Evolutionary conservation across 192 early-diverging fungal genomes (phyloP).

Genomic region (Rhizophagus sp.): DNA sequence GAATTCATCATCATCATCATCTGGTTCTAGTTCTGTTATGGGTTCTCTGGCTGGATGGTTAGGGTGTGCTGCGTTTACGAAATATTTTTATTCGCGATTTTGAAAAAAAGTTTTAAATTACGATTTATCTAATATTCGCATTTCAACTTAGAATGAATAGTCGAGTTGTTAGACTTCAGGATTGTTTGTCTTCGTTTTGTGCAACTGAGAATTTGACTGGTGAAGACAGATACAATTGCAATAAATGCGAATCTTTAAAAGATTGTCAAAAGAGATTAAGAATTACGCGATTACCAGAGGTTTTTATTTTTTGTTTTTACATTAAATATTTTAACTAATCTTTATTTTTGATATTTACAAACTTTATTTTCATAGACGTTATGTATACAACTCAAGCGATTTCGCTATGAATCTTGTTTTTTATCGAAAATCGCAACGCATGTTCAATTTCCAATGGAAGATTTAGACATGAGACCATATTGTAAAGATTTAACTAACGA

Average conservation of each 20-base stretch:
- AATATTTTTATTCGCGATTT: neutral
- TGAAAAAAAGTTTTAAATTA: neutral
- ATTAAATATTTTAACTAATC: neutral
- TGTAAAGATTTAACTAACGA: constrained; percentile 34
- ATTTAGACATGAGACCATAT: constrained; percentile 44
- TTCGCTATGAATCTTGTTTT: constrained; percentile 39
- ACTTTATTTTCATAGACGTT: constrained; percentile 27
- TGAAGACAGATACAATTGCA: constrained; percentile 40
- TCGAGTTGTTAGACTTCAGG: constrained; percentile 38
- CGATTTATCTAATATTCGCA: neutral
- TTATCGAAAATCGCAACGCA: constrained; percentile 46
- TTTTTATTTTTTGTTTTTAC: neutral
- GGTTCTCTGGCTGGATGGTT: constrained; percentile 37
- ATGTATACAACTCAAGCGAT: constrained; percentile 45
- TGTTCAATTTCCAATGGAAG: constrained; percentile 49
- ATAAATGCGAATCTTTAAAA: constrained; percentile 38
- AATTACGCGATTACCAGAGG: constrained; percentile 41
- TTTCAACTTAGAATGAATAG: constrained; percentile 28
- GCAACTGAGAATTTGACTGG: constrained; percentile 45
- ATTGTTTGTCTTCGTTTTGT: constrained; percentile 44
- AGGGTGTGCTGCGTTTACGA: constrained; percentile 25
- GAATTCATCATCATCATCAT: neutral
- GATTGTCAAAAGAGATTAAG: constrained; percentile 42
- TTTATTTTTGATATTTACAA: neutral
- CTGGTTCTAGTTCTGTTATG: constrained; percentile 30